Base-by-base conservation (phyloP, 768 basidiomycete genomes). In the Candolleomyces eurysporus region DNA sequence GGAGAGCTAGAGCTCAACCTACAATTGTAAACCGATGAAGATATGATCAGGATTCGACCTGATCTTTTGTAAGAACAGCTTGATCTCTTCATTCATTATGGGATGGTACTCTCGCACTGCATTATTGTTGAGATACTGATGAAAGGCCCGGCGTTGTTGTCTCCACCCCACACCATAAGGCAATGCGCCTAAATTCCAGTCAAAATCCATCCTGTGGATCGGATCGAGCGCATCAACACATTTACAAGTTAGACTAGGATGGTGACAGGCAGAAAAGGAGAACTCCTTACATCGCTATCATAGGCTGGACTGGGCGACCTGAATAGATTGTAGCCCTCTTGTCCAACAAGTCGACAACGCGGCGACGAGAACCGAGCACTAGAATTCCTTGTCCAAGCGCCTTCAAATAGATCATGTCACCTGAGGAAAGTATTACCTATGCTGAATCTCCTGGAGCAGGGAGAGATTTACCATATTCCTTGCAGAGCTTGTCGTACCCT, bases 51-150 rank as follows among this genome's bases (percentile, higher is more conserved):
- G 11, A 75, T 73, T 21, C 66, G 58, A 14, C 61, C 57, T 16
- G 8, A 80, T 43, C 11, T 69, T 72, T 13, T 63, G 50, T n/a
- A 76, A 64, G 26, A 80, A 67, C 26, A 68, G 58, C 8, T 63
- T 66, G 2, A 71, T 71, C 64, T 78, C 68, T n/a, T 63, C 42
- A 1, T 45, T 26, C 50, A 69, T 66, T 2, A 67, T 60, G 7
- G 67, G 69, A 26, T 57, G 57, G 39, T 67, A 65, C 9, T 59
- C n/a, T 2, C 9, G 21, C 5, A 48, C n/a, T 5, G 63, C 61
- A 22, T 65, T 62, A 13, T 48, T 57, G 32, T 64, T 71, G 14
- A 75, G 63, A 57, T 67, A 54, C 17, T 71, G 57, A 14, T 72
- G 67, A 16, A 71, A 60, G 55, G 68, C 59, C n/a, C 65, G 65